phyloP scores from a whole-genome alignment of 2,329 filamentous ascomycete genomes.

The Aspergillus sp. region DNA sequence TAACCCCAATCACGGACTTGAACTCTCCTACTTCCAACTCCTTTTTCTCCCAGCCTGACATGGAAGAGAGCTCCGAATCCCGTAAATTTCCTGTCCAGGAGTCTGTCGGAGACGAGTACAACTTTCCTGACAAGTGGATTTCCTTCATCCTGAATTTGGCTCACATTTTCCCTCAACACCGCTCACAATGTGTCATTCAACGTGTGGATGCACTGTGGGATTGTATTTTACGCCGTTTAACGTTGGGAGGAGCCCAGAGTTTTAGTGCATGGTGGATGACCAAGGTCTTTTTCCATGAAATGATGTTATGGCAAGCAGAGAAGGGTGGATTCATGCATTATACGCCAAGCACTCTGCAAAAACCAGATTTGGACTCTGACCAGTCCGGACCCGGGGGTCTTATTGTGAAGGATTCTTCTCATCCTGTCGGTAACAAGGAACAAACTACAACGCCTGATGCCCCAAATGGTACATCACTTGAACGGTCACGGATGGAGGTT shows the following conservation, averaged over 20 bases:
- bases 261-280: constrained; percentile 64
- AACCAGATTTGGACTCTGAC: constrained; percentile 24
- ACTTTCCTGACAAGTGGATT: constrained; percentile 52
- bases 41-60: constrained; percentile 36
- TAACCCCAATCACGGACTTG: constrained; percentile 39
- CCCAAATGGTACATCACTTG: constrained; percentile 17
- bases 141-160: constrained; percentile 45
- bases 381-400: constrained; percentile 21
- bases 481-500: constrained; percentile 15
- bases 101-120: constrained; percentile 39
- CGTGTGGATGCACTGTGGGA: constrained; percentile 47
- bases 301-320: constrained; percentile 85
- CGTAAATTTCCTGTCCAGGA: constrained; percentile 38
- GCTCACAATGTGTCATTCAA: constrained; percentile 45
- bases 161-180: constrained; percentile 40
- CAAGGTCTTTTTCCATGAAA: constrained; percentile 94
- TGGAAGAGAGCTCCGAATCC: constrained; percentile 29
- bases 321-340: constrained; percentile 81
- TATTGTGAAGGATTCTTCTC: constrained; percentile 22
- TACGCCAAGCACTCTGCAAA: constrained; percentile 37
- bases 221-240: constrained; percentile 44
- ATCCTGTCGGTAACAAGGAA: constrained; percentile 14
- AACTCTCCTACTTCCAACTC: constrained; percentile 29
- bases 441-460: constrained; percentile 20
- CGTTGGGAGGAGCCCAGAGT: constrained; percentile 45